Conservation (phyloP, 2,329 filamentous ascomycete genomes). For the Ophiostoma triangulosporum region DNA sequence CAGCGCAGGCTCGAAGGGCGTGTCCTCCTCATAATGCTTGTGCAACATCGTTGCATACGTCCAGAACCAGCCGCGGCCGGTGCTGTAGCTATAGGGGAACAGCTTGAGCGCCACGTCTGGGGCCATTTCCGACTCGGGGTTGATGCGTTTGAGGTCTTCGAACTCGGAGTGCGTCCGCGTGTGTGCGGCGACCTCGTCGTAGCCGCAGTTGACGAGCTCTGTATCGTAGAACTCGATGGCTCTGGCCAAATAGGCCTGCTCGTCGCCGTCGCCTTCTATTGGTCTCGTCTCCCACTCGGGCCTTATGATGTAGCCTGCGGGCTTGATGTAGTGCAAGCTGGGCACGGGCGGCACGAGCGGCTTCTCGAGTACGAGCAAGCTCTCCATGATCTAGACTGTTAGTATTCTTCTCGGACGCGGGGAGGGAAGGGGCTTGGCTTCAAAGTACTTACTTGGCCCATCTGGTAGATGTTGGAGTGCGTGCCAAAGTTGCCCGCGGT, state of each 20-base stretch:
- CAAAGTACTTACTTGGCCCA: conserved; percentile 5
- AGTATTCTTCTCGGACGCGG: no score
- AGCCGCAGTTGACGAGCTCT: background rate
- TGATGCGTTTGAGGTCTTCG: background rate
- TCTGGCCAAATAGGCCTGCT: no score
- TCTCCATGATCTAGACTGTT: background rate
- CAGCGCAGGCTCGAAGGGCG: background rate
- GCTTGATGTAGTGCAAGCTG: background rate
- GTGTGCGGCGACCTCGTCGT: background rate
- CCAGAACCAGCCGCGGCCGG: conserved; percentile 7
- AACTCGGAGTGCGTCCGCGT: background rate
- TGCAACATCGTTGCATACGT: conserved; percentile 5
- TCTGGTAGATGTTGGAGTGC: conserved; percentile 6
- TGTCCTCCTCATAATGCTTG: background rate
- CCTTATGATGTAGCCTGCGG: background rate
- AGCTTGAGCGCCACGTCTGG: background rate
- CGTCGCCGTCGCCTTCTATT: no score
- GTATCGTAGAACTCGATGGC: background rate
- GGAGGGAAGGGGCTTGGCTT: no score
- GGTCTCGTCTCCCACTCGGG: background rate
- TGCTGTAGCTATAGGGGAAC: background rate
- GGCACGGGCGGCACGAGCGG: conserved; percentile 2
- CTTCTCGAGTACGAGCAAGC: background rate
- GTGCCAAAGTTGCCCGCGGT: conserved; percentile 3
- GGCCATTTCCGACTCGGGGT: background rate